Percentiles rank a stretch among this genome's conserved stretches.
Conservation (phyloP, 1,284 basidiomycete species). For the Rhodotorula sp. region DNA sequence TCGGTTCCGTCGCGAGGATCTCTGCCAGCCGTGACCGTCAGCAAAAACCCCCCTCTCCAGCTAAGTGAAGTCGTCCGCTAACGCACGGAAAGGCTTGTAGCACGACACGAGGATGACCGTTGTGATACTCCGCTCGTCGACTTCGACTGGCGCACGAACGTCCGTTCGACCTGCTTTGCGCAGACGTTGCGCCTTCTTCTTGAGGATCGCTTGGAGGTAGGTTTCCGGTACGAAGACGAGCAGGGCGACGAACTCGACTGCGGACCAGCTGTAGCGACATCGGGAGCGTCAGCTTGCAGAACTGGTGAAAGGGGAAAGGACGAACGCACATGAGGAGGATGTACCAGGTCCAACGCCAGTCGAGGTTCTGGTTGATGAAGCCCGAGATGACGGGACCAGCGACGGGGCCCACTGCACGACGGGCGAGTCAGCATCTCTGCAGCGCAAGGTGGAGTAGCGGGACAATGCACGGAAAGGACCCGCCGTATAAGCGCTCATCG, state of each 20-base stretch:
- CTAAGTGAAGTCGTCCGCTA: neutral
- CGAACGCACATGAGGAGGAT: constrained; percentile 56
- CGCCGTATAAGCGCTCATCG: constrained; percentile 69
- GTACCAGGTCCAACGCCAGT: constrained; percentile 78
- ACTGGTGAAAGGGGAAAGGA: constrained; percentile 23
- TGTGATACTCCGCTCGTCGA: constrained; percentile 52
- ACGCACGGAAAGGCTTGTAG: constrained; percentile 70
- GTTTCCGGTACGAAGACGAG: constrained; percentile 66
- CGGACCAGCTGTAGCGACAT: constrained; percentile 47
- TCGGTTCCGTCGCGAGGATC: constrained; percentile 65
- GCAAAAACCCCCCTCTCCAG: neutral
- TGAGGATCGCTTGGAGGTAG: constrained; percentile 63
- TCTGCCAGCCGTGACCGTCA: constrained; percentile 52
- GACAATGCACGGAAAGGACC: constrained; percentile 19
- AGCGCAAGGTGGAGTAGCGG: too few relatives aligned
- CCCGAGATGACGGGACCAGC: constrained; percentile 35
- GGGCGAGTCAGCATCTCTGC: neutral
- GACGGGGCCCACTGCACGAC: constrained; percentile 8
- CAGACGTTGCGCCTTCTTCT: constrained; percentile 57
- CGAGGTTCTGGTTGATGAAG: constrained; percentile 53
- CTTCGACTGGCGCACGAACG: constrained; percentile 62
- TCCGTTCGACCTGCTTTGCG: constrained; percentile 56
- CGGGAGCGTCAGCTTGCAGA: neutral
- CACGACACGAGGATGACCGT: constrained; percentile 58
- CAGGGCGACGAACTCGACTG: constrained; percentile 46